A percentile compares a stretch with the other conserved stretches of the same genome.
Evolutionary conservation across 2,329 filamentous ascomycete genomes (phyloP).

Genomic region (Pseudogymnoascus sp.): DNA sequence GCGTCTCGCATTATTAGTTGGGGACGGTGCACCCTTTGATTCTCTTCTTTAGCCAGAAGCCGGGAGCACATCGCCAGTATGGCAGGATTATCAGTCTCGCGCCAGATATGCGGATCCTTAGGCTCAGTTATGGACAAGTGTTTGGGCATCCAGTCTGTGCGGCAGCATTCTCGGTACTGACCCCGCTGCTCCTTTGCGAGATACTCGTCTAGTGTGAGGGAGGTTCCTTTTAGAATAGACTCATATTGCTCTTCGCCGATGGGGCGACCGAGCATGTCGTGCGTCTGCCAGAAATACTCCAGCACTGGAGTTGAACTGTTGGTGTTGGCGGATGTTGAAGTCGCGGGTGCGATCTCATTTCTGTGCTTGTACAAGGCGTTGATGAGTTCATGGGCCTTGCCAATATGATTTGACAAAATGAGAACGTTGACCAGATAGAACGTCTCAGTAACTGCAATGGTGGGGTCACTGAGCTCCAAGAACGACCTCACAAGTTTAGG

Average conservation of each 20-base stretch:
- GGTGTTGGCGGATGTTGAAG: background rate
- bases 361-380: background rate
- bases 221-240: background rate
- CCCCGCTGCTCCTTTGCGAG: conserved; percentile 5
- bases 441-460: background rate
- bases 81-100: conserved; percentile 11
- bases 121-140: conserved; percentile 13
- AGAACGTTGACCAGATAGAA: conserved; percentile 11
- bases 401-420: conserved; percentile 13
- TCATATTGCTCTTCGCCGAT: background rate
- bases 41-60: conserved; percentile 12
- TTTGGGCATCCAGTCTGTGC: conserved; percentile 15
- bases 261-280: background rate
- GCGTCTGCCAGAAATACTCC: background rate
- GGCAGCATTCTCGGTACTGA: conserved; percentile 13
- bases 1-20: conserved; percentile 7
- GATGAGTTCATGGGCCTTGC: conserved; percentile 10
- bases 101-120: conserved; percentile 12
- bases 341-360: background rate
- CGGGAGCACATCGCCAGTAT: conserved; percentile 15
- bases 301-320: background rate
- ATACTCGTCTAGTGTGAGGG: background rate
- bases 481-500: conserved; percentile 10
- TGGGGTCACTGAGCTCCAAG: conserved; percentile 9
- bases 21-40: background rate